A percentile compares a stretch with the other conserved stretches of the same genome.
Evolutionary conservation across 2,329 filamentous ascomycete species (phyloP).

Genomic region (Leptosphaerulina australis): DNA sequence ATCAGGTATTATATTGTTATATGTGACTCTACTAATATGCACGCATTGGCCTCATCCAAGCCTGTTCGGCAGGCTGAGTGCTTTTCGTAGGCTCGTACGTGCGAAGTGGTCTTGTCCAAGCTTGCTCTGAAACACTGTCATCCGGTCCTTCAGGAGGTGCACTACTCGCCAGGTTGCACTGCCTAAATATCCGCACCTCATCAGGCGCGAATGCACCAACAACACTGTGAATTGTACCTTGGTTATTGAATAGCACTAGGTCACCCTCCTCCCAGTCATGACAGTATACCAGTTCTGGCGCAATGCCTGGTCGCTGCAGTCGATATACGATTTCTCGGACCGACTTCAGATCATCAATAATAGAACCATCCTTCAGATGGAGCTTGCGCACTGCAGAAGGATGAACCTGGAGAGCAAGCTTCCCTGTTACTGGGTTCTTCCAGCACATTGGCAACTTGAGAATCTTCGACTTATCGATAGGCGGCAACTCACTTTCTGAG

Average conservation of each 20-base stretch:
- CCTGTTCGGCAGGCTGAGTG: constrained; percentile 9
- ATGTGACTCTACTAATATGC: constrained; percentile 12
- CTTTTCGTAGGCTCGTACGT: constrained; percentile 13
- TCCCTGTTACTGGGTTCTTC: constrained; percentile 74
- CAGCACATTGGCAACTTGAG: constrained; percentile 77
- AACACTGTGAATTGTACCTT: constrained; percentile 75
- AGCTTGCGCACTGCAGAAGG: constrained; percentile 73
- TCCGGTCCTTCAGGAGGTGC: constrained; percentile 58
- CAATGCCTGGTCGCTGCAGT: constrained; percentile 74
- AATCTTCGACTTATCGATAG: constrained; percentile 69
- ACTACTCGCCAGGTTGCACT: constrained; percentile 78
- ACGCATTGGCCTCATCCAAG: constrained; percentile 20
- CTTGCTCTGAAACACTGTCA: constrained; percentile 10
- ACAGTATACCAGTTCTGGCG: constrained; percentile 70
- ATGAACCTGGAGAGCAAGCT: constrained; percentile 74
- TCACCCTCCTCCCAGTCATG: constrained; percentile 81
- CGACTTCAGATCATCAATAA: constrained; percentile 70
- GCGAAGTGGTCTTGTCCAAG: constrained; percentile 14
- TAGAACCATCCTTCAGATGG: constrained; percentile 68
- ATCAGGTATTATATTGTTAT: constrained; percentile 13
- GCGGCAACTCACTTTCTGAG: constrained; percentile 63
- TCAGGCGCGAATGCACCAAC: constrained; percentile 74
- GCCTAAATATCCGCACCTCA: constrained; percentile 76
- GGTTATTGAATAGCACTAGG: constrained; percentile 78
- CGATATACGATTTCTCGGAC: constrained; percentile 74